phyloP scores from a whole-genome alignment of 768 basidiomycete genomes.

The Russula sp. region DNA sequence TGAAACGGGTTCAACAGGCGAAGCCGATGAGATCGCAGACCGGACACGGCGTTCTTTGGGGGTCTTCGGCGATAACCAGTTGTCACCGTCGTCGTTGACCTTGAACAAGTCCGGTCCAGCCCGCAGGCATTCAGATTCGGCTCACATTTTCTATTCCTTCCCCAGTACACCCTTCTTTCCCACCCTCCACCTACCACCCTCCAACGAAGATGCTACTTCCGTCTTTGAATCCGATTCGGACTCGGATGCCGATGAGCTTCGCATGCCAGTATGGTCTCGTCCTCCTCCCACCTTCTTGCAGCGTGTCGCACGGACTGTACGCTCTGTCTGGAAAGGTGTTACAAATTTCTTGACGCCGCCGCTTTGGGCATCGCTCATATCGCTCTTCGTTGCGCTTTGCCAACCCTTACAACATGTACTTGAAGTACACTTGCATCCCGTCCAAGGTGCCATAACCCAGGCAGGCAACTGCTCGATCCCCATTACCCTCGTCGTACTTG shows the following conservation, averaged over 20 bases:
- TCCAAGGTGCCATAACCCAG: conserved; percentile 63
- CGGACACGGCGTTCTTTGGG: not conserved
- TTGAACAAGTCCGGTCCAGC: not conserved
- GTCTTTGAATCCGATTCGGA: conserved; percentile 30
- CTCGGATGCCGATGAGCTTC: conserved; percentile 32
- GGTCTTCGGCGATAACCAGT: not conserved
- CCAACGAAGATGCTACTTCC: conserved; percentile 19
- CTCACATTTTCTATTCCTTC: conserved; percentile 57
- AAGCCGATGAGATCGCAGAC: not conserved
- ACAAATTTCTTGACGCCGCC: conserved; percentile 87
- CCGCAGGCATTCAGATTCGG: conserved; percentile 38
- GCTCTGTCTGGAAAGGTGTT: conserved; percentile 42
- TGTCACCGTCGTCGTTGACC: not conserved
- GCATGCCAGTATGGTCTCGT: conserved; percentile 28
- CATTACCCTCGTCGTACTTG: conserved; percentile 85
- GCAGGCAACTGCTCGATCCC: conserved; percentile 84
- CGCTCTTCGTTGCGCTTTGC: conserved; percentile 73
- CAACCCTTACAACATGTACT: conserved; percentile 72
- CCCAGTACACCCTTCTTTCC: conserved; percentile 50
- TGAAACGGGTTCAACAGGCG: not conserved
- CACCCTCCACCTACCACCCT: conserved; percentile 7
- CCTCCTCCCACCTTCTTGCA: conserved; percentile 35
- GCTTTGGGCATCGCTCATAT: conserved; percentile 73
- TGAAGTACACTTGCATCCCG: conserved; percentile 56
- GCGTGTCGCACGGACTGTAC: conserved; percentile 33